Percentiles rank a stretch among this genome's conserved stretches.
Evolutionary conservation across 495 filamentous ascomycete genomes (phyloP).

Genomic region (Daldinia concentrica): DNA sequence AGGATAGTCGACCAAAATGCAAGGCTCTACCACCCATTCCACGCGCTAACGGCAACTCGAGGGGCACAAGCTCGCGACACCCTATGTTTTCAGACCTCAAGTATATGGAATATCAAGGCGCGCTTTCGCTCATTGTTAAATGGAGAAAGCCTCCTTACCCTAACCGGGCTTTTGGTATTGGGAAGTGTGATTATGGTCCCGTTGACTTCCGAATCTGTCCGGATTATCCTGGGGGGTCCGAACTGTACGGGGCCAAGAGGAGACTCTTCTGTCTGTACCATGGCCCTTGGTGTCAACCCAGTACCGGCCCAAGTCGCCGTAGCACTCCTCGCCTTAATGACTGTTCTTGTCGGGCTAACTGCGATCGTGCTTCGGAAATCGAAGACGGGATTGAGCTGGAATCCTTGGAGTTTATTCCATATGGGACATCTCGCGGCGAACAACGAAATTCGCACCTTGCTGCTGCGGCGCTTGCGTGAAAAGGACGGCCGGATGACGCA

Average conservation of each 20-base stretch:
- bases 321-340: constrained; percentile 38
- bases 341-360: constrained; percentile 24
- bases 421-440: constrained; percentile 43
- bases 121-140: constrained; percentile 30
- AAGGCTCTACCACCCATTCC: constrained; percentile 50
- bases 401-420: constrained; percentile 45
- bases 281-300: constrained; percentile 29
- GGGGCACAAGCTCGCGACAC: constrained; percentile 42
- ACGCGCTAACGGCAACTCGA: constrained; percentile 36
- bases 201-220: constrained; percentile 39
- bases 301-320: constrained; percentile 33
- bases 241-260: constrained; percentile 20
- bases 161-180: constrained; percentile 41
- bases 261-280: constrained; percentile 24
- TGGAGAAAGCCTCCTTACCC: constrained; percentile 33
- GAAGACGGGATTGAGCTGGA: constrained; percentile 44
- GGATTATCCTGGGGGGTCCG: constrained; percentile 36
- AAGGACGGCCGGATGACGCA: constrained; percentile 31
- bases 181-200: constrained; percentile 38
- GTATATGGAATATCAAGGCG: constrained; percentile 22
- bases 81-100: constrained; percentile 40
- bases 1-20: constrained; percentile 45
- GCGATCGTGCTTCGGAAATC: constrained; percentile 40
- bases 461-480: constrained; percentile 28
- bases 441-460: constrained; percentile 34